phyloP scores from a whole-genome alignment of 495 filamentous ascomycete species.

The Penicillium paxilli region DNA sequence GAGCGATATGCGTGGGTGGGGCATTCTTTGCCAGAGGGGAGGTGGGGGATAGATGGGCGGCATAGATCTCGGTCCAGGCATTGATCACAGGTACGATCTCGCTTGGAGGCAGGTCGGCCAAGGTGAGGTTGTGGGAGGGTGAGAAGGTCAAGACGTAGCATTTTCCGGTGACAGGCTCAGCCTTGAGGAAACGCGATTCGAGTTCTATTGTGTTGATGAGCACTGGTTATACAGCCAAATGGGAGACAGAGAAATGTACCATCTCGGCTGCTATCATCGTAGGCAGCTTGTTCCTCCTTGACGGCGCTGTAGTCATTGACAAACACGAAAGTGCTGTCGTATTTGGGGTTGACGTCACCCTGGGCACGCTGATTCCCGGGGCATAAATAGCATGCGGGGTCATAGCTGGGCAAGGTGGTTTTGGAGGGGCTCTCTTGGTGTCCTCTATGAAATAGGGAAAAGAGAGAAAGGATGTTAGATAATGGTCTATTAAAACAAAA shows the following conservation, averaged over 20 bases:
- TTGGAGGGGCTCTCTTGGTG: constrained; percentile 83
- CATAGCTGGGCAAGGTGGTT: constrained; percentile 74
- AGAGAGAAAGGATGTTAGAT: not conserved
- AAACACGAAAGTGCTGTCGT: constrained; percentile 86
- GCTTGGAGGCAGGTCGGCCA: constrained; percentile 73
- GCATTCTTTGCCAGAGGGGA: constrained; percentile 62
- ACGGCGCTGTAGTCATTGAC: constrained; percentile 98
- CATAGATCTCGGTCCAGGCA: constrained; percentile 88
- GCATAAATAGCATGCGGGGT: constrained; percentile 93
- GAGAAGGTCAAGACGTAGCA: constrained; percentile 98
- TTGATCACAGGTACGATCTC: constrained; percentile 77
- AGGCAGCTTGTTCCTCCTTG: constrained; percentile 83
- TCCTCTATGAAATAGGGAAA: constrained; percentile 57
- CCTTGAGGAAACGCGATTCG: constrained; percentile 77
- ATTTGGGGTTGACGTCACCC: constrained; percentile 85
- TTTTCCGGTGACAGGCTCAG: constrained; percentile 86
- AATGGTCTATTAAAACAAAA: not conserved
- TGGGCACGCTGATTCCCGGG: constrained; percentile 90
- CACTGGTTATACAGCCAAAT: not conserved
- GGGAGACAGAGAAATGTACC: constrained; percentile 33
- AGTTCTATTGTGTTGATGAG: constrained; percentile 49
- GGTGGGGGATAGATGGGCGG: constrained; percentile 69
- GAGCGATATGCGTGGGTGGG: constrained; percentile 46
- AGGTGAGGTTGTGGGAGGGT: constrained; percentile 83
- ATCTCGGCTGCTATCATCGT: constrained; percentile 52